Evolutionary conservation across 305 asterid species (phyloP).

Genomic region (Solanum hybrid): DNA sequence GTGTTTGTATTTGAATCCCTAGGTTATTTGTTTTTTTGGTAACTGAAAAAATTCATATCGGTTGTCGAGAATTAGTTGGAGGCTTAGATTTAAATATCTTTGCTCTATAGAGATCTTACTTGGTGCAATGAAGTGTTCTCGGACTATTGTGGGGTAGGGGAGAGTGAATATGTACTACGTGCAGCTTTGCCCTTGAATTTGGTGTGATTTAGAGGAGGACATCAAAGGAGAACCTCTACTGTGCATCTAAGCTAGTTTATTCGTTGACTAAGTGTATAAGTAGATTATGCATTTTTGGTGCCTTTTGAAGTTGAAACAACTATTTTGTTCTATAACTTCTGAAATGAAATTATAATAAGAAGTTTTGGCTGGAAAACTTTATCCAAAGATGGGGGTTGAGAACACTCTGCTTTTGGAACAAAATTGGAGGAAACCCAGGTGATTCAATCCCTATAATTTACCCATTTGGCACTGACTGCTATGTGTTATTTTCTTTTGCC

Average conservation of each 20-base stretch:
- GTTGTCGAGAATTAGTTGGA: neutral
- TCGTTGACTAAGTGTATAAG: neutral
- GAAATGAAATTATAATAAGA: neutral
- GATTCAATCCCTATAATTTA: neutral
- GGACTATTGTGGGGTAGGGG: neutral
- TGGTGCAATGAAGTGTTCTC: neutral
- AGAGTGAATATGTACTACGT: neutral
- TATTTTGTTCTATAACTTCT: neutral
- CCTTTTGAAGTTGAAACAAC: neutral
- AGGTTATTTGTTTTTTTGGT: neutral
- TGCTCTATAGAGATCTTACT: neutral
- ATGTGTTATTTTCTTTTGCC: neutral
- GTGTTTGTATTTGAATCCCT: neutral
- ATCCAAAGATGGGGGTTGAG: neutral
- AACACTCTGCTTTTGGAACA: neutral
- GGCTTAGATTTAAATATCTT: neutral
- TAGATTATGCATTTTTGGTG: neutral
- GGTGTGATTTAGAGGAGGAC: neutral
- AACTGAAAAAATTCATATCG: neutral
- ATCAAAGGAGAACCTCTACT: neutral
- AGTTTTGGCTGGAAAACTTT: neutral
- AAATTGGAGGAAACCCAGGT: neutral
- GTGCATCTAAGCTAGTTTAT: neutral
- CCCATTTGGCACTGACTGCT: neutral
- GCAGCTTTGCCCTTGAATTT: neutral